phyloP scores from a whole-genome alignment of 805 yeast species.

The Candida michaelii region DNA sequence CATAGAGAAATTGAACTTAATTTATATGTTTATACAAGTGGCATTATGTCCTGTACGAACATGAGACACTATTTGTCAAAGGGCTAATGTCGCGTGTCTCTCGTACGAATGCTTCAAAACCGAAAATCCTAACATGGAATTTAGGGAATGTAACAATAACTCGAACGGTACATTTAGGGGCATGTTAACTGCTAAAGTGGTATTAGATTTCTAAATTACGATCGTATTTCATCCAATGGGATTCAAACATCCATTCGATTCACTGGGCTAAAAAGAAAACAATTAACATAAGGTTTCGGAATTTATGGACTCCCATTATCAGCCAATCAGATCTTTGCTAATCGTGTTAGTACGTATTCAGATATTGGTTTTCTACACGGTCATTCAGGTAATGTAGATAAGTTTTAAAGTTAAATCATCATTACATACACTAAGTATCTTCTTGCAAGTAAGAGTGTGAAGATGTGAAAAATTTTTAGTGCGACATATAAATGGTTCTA shows the following conservation, averaged over 20 bases:
- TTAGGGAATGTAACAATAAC: too few relatives aligned
- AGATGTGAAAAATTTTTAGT: background rate
- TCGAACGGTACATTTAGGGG: too few relatives aligned
- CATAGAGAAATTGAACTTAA: background rate
- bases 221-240: too few relatives aligned
- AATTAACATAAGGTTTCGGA: too few relatives aligned
- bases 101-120: too few relatives aligned
- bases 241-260: too few relatives aligned
- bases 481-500: background rate
- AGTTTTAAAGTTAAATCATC: constrained; percentile 5
- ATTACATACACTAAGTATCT: constrained; percentile 2
- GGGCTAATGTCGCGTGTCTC: background rate
- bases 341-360: constrained; percentile 4
- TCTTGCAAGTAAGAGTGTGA: too few relatives aligned
- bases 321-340: background rate
- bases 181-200: too few relatives aligned
- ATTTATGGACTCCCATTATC: background rate
- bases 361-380: constrained; percentile 1
- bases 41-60: background rate
- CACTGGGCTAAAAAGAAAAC: too few relatives aligned
- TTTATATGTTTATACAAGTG: background rate
- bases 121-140: too few relatives aligned
- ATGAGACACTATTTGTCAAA: background rate
- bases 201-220: too few relatives aligned
- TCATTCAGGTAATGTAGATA: constrained; percentile 13